Conservation (phyloP, 129 eudicot genomes). For the Flaveria ramosissima region DNA sequence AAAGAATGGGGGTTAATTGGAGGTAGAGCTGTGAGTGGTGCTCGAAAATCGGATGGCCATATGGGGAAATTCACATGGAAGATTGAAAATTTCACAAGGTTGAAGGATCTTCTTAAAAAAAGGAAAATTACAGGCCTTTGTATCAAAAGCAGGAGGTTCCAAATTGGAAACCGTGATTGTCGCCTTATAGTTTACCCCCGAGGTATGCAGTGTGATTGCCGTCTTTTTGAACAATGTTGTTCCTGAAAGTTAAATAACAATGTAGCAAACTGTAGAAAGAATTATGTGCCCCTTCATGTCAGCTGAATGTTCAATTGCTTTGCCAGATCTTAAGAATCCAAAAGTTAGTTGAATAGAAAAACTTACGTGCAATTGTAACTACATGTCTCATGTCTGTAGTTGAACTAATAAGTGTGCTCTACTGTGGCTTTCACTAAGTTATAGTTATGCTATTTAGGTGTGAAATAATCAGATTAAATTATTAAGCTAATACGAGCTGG, state of each 20-base stretch:
- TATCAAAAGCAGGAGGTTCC: constrained; percentile 98
- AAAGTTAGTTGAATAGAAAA: constrained; percentile 4
- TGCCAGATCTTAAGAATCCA: background rate
- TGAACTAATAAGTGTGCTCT: constrained; percentile 7
- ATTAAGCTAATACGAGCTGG: background rate
- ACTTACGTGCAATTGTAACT: background rate
- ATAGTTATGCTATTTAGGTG: background rate
- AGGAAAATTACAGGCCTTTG: constrained; percentile 99
- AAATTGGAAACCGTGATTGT: constrained; percentile 94
- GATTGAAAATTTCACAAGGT: constrained; percentile 85
- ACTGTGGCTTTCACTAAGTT: constrained; percentile 9
- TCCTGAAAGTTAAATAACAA: constrained; percentile 1
- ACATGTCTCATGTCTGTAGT: constrained; percentile 4
- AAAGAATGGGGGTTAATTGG: constrained; percentile 67
- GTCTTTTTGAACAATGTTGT: constrained; percentile 16
- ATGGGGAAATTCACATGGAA: constrained; percentile 94
- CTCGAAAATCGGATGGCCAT: constrained; percentile 86
- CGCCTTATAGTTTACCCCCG: constrained; percentile 96
- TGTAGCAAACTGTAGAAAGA: constrained; percentile 22
- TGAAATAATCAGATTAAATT: background rate
- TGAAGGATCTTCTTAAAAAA: constrained; percentile 93
- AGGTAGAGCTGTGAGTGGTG: constrained; percentile 56
- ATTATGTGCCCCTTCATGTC: background rate
- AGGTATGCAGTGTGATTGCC: constrained; percentile 54
- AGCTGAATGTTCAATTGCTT: background rate